Conservation (phyloP, 148 eudicot genomes). For the Salicornia ramosissima region DNA sequence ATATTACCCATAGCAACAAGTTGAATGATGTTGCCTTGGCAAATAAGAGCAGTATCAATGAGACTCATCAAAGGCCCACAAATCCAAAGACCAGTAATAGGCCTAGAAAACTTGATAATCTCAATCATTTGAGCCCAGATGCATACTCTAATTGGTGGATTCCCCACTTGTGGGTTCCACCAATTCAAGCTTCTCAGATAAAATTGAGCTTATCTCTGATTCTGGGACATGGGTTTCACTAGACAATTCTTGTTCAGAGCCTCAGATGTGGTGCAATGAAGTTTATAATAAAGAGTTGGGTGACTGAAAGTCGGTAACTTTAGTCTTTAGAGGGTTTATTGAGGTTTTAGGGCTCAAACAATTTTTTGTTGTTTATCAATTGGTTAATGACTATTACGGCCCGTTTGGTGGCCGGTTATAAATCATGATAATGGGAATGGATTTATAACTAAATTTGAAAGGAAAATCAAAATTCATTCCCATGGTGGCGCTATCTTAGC, state of each 20-base stretch:
- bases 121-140: conserved; percentile 65
- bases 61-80: conserved; percentile 90
- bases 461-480: too few relatives aligned
- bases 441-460: too few relatives aligned
- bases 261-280: conserved; percentile 32
- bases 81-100: conserved; percentile 83
- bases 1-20: conserved; percentile 68
- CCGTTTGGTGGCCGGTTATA: too few relatives aligned
- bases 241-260: conserved; percentile 19
- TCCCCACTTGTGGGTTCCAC: conserved; percentile 28
- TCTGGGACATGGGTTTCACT: conserved; percentile 16
- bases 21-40: conserved; percentile 67
- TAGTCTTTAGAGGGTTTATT: too few relatives aligned
- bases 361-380: too few relatives aligned
- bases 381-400: too few relatives aligned
- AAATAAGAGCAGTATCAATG: conserved; percentile 87
- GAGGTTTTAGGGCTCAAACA: too few relatives aligned
- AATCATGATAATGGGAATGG: too few relatives aligned
- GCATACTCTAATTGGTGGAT: conserved; percentile 37
- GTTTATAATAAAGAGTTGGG: conserved; percentile 4
- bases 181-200: conserved; percentile 8
- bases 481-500: too few relatives aligned
- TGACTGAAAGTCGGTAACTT: conserved; percentile 8
- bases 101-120: conserved; percentile 78
- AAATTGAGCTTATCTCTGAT: conserved; percentile 9